Base-by-base conservation (phyloP, 2,329 filamentous ascomycete species). In the Hymenoscyphus scutula region DNA sequence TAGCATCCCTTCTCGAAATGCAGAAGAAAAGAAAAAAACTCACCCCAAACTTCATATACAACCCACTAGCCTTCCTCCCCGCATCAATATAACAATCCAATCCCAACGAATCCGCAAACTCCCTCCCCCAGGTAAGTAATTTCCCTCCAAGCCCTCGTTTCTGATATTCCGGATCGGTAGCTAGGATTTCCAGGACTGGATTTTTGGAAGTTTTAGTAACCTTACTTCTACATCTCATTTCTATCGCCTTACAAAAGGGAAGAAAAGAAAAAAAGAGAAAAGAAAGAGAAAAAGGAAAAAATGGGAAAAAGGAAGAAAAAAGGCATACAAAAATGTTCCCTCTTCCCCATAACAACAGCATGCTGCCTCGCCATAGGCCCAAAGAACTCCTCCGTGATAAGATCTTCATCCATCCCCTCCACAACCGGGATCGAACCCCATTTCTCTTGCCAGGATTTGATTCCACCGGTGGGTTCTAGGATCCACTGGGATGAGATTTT, bases 81-180 rank as follows among this genome's bases (percentile, higher is more conserved):
- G 59, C 64, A 62, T 65, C 64, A n/a, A 65, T 41, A 56, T 65
- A 65, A 34, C 29, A 32, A 45, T 64, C 64, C 25, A 61, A 6
- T 13, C 62, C 61, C 5, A 58, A 56, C 19, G 27, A 19, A 56
- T 65, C 64, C 8, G 61, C 64, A 23, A 37, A 37, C 3, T 62
- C 59, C 29, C 29, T 53, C 4, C 58, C 61, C 53, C 59, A 62
- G 17, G 57, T 25, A 15, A 65, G 13, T 19, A 48, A 23, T 11
- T 25, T 23, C 8, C 41, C 41, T 10, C 17, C 41, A 3, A 48
- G 41, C 2, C 41, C 41, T 11, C n/a, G 6, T 48, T 48, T 48
- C n/a, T 48, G 41, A 23, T 48, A 48, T 19, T n/a, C n/a, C 5
- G 41, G 41, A n/a, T 48, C n/a, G n/a, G 41, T 48, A 11, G 41